Evolutionary conservation across 1,284 basidiomycete genomes (phyloP).

Genomic region (Heliocybe sulcata): DNA sequence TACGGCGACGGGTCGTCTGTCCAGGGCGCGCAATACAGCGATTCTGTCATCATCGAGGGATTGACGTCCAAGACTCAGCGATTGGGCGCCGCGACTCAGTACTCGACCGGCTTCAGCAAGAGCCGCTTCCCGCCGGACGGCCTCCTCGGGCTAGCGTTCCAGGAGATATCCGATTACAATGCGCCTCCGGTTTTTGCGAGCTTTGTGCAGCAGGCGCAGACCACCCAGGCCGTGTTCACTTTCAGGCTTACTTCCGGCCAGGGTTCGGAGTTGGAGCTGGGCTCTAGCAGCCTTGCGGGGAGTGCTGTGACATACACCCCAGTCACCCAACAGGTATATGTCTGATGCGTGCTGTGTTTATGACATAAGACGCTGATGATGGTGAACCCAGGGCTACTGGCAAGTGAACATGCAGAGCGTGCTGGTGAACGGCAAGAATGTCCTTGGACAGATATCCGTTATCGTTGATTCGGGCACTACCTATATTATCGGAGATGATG

Average conservation of each 20-base stretch:
- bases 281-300: constrained; percentile 19
- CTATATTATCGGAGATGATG: neutral
- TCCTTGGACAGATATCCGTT: constrained; percentile 1
- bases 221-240: constrained; percentile 23
- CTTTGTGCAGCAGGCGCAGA: constrained; percentile 16
- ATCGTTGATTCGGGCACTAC: constrained; percentile 5
- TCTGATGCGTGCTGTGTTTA: no score
- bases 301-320: constrained; percentile 14
- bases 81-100: constrained; percentile 15
- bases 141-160: constrained; percentile 24
- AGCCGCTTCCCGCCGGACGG: constrained; percentile 20
- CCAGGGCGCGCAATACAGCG: constrained; percentile 24
- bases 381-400: constrained; percentile 14
- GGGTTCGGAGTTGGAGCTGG: constrained; percentile 32
- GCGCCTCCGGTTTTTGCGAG: constrained; percentile 17
- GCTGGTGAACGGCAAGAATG: constrained; percentile 10
- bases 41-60: constrained; percentile 22
- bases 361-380: neutral
- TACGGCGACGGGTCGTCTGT: constrained; percentile 29
- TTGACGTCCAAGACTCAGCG: constrained; percentile 12
- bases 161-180: constrained; percentile 13
- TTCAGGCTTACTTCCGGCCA: constrained; percentile 23
- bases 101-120: constrained; percentile 13
- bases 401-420: constrained; percentile 15
- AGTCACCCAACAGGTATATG: constrained; percentile 13